A percentile compares a stretch with the other conserved stretches of the same genome.
Conservation (phyloP, 495 filamentous ascomycete genomes). For the Penicillium atrosanguineum region DNA sequence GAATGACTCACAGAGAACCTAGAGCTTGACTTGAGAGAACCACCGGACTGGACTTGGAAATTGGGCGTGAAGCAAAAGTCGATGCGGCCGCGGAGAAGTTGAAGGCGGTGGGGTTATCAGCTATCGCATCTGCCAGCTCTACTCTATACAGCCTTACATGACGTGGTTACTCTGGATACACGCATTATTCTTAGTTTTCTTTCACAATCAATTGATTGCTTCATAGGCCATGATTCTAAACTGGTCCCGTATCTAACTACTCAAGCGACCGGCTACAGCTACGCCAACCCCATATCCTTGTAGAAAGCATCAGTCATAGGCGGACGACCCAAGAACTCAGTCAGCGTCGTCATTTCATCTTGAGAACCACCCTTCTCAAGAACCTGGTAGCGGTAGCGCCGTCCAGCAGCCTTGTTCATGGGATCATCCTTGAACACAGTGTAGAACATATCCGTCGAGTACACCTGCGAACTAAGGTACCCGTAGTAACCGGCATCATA, state of each 20-base stretch:
- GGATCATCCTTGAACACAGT: conserved; percentile 51
- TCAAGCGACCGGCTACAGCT: not conserved
- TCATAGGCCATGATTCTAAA: no score
- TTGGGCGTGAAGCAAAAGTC: not conserved
- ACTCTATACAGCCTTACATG: no score
- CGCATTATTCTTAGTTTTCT: no score
- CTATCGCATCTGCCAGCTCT: not conserved
- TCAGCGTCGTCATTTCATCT: conserved; percentile 55
- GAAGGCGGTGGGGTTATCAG: conserved; percentile 6
- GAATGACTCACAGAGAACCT: not conserved
- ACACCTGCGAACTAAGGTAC: conserved; percentile 56
- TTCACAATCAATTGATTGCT: no score
- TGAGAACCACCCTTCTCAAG: conserved; percentile 55
- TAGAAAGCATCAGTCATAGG: conserved; percentile 54
- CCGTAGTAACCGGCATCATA: conserved; percentile 77
- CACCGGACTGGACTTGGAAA: not conserved
- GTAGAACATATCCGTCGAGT: conserved; percentile 58
- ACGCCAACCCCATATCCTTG: conserved; percentile 49
- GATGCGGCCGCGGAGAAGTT: not conserved
- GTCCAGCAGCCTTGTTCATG: conserved; percentile 49
- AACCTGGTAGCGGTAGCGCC: conserved; percentile 50
- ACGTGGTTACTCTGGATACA: no score
- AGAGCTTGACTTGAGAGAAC: not conserved
- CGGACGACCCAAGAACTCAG: conserved; percentile 49
- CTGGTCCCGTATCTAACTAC: not conserved